phyloP scores from a whole-genome alignment of 805 yeast species.

The Zygosaccharomyces rouxii region DNA sequence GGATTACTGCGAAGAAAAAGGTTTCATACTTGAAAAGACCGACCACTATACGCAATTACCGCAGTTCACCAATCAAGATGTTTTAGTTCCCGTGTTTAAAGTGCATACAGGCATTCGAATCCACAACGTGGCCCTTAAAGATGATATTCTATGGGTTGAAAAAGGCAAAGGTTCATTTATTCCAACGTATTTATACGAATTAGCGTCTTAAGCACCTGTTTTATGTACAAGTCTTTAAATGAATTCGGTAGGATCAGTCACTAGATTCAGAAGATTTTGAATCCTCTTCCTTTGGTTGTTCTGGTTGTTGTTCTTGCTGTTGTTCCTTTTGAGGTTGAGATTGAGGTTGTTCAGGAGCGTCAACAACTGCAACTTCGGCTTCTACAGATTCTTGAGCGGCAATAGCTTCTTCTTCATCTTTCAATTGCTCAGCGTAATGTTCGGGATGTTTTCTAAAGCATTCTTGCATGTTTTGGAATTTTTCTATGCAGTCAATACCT shows the following conservation, averaged over 20 bases:
- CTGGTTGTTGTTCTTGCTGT: neutral
- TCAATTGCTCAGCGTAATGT: conserved; percentile 84
- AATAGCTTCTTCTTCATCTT: conserved; percentile 60
- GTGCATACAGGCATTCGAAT: conserved; percentile 7
- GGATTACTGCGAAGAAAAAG: conserved; percentile 50
- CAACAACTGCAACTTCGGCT: conserved; percentile 24
- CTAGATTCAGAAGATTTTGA: neutral
- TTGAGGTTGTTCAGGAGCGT: conserved; percentile 14
- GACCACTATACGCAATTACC: conserved; percentile 19
- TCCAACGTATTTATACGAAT: conserved; percentile 13
- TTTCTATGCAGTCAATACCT: conserved; percentile 91
- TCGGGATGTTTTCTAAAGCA: conserved; percentile 94
- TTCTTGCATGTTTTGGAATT: conserved; percentile 85
- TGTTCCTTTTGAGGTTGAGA: neutral
- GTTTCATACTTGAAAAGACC: conserved; percentile 33
- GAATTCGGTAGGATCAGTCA: neutral
- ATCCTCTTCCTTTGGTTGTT: neutral
- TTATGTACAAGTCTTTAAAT: conserved; percentile 6
- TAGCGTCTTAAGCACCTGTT: neutral
- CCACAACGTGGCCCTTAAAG: conserved; percentile 43
- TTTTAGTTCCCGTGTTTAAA: conserved; percentile 25
- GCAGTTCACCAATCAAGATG: conserved; percentile 28
- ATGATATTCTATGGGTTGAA: conserved; percentile 60
- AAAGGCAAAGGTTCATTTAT: conserved; percentile 8
- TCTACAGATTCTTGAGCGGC: conserved; percentile 5